phyloP scores from a whole-genome alignment of 345 rosid species.

The Lenwebbia sp. region DNA sequence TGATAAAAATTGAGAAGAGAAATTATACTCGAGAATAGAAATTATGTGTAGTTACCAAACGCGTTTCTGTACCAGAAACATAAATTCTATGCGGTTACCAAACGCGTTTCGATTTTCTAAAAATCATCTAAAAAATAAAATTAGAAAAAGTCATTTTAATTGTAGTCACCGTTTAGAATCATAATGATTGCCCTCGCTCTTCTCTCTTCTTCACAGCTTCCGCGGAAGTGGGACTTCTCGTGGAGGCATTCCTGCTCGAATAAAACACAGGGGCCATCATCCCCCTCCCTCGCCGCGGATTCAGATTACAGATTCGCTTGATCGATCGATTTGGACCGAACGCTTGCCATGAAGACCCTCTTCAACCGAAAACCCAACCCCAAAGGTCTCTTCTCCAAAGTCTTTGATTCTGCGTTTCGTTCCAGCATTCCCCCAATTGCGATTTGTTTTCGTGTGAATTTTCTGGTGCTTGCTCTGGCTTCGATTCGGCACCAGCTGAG shows the following conservation, averaged over 20 bases:
- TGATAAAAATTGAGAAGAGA: too few species aligned
- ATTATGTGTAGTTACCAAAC: too few species aligned
- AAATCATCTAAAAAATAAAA: too few species aligned
- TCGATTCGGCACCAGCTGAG: background rate
- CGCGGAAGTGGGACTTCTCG: background rate
- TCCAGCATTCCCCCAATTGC: background rate
- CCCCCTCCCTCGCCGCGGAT: background rate
- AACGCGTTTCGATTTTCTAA: too few species aligned
- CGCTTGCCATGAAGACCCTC: constrained; percentile 31
- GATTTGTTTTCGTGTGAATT: background rate
- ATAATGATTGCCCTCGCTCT: too few species aligned
- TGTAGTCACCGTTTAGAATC: too few species aligned
- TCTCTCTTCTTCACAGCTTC: background rate
- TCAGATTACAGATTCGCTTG: background rate
- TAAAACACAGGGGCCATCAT: background rate
- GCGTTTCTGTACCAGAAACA: too few species aligned
- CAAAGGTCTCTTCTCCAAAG: constrained; percentile 30
- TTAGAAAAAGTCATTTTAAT: too few species aligned
- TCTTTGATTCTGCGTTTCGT: background rate
- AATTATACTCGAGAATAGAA: too few species aligned
- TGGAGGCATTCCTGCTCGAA: background rate
- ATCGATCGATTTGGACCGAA: background rate
- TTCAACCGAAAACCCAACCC: constrained; percentile 67
- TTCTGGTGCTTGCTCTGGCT: background rate
- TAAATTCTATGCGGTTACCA: too few species aligned